Evolutionary conservation across 805 yeast species (phyloP), one percentile per base, ranked within the genome.

Genomic region (Candida hungchunana): DNA sequence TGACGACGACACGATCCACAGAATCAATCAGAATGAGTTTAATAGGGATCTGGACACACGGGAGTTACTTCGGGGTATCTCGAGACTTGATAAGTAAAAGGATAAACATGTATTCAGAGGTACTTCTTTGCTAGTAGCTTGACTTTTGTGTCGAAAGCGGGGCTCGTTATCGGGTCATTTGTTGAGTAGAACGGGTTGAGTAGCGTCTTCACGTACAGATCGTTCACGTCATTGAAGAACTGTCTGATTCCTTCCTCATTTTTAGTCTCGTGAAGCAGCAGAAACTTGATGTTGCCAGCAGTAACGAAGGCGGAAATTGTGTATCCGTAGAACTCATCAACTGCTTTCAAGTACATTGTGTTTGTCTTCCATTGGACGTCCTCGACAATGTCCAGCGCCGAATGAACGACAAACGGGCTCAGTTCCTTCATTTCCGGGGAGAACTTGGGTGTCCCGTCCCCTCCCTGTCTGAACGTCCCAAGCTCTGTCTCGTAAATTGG

Each of bases 401-500:
- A 75, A 54, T 93, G 95, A 23, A 89, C 73, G 19, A 93, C 79
- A 52, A 88, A 90, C 16, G 96, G 97, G 47, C 82, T 79, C 24
- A 90, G 62, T 52, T 90, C 96, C 48, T 73, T 72, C 57, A 86
- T 73, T 32, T 79, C 84, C 7, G 74, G 65, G 1, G 89, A 71
- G 47, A 88, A 82, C 53, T 48, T 47, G 5, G 58, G 47, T 16
- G 47, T 48, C 0, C 94, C 94, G 42, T 76, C 81, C 4, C 76
- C 76, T 4, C 80, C 76, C 39, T 72, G 79, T 38, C 82, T 75
- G 58, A 70, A 75, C 0, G 93, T 75, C 1, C 90, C 85, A 36
- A 89, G 80, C 53, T 88, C 96, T 7, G 87, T 70, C 54, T 89
- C 96, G 50, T 88, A 93, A 3, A 93, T 54, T 0, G 97, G 96